Base-by-base conservation (phyloP, 1,139 yeast genomes). In the Pichia sp. region DNA sequence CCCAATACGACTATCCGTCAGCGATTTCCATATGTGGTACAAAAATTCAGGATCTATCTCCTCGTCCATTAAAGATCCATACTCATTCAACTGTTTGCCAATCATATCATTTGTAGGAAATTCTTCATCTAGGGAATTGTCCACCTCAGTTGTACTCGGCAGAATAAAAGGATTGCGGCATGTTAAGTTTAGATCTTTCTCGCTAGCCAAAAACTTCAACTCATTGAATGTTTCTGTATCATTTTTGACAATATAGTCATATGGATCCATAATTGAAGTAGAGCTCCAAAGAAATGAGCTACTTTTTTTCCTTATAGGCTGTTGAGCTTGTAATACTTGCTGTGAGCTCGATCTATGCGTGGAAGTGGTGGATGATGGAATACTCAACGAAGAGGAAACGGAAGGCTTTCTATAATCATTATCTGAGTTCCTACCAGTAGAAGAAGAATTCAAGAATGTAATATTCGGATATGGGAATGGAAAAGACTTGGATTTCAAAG, bases 211-310 rank as follows among this genome's bases (percentile, higher is more conserved):
- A 10, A 70, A 45, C 13, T 61, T 66, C 48, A 71, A 52, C 0
- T 56, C 53, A 15, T 61, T 53, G 1, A 68, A 23, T 6, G 55
- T 63, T 16, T 62, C 59, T 0, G 29, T n/a, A 16, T 50, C 49
- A 46, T 51, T 52, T 2, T 65, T 64, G 0, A 64, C 53, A 13
- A 72, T 67, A 46, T 66, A 64, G 4, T 63, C 67, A 50, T 72
- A 72, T 1, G 75, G 75, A 55, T 72, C 75, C 13, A 67, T n/a
- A 2, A 59, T 47, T 6, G 56, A n/a, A 1, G 56, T 8, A 1
- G 62, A 41, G 19, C 50, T 59, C 70, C 69, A 67, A 15, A 66
- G 53, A 51, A 67, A 65, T 1, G 70, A 61, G 42, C 65, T 62
- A 48, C 69, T 66, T 51, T 64, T 60, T 47, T 59, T 66, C 32